Conservation (phyloP, 2,329 filamentous ascomycete genomes). For the Talaromyces albobiverticillius region DNA sequence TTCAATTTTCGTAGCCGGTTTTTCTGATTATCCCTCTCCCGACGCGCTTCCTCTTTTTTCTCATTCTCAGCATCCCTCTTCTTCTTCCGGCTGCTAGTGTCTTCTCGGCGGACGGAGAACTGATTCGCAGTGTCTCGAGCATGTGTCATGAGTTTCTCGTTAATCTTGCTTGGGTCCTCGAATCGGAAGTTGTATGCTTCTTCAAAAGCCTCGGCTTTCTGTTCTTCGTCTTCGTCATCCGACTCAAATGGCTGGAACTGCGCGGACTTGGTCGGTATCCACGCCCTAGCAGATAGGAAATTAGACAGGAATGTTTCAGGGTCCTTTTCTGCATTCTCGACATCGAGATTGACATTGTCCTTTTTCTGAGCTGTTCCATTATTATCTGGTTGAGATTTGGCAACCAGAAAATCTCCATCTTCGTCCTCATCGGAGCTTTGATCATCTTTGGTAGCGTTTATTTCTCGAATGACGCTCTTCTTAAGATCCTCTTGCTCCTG, state of each 20-base stretch:
- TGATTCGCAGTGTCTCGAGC: constrained; percentile 79
- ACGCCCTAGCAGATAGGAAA: constrained; percentile 88
- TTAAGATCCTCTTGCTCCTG: constrained; percentile 87
- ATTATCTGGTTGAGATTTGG: constrained; percentile 55
- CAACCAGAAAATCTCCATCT: constrained; percentile 73
- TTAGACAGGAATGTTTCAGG: constrained; percentile 93
- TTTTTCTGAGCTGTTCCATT: constrained; percentile 23
- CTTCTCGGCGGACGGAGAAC: constrained; percentile 82
- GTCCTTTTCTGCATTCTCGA: constrained; percentile 77
- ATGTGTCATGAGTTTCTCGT: constrained; percentile 84
- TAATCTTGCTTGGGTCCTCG: constrained; percentile 83
- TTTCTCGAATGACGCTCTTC: constrained; percentile 71
- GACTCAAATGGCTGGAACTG: constrained; percentile 83
- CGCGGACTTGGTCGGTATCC: constrained; percentile 67
- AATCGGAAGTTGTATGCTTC: constrained; percentile 94
- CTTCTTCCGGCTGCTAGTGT: constrained; percentile 71
- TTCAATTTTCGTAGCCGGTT: constrained; percentile 81
- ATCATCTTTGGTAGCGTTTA: constrained; percentile 63
- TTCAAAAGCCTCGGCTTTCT: constrained; percentile 81
- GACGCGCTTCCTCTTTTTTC: constrained; percentile 74
- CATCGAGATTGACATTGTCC: constrained; percentile 59
- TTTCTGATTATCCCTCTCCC: constrained; percentile 73
- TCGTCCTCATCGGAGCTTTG: constrained; percentile 54
- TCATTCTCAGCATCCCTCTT: constrained; percentile 74
- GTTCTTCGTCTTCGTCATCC: constrained; percentile 76